phyloP scores from a whole-genome alignment of 2,329 filamentous ascomycete genomes.

The Fusarium denticulatum region DNA sequence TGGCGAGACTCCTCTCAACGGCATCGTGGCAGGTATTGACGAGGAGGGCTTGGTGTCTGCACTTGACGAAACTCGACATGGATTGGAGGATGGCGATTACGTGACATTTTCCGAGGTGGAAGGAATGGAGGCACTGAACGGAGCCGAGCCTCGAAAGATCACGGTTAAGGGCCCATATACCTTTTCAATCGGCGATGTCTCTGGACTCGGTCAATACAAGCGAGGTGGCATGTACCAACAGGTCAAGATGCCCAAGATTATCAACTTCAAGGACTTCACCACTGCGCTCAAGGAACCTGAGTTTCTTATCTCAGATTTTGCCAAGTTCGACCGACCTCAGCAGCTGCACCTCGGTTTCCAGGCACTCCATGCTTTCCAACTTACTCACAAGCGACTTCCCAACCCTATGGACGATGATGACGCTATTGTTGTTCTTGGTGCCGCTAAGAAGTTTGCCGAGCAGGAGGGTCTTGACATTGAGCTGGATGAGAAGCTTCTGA shows the following conservation, averaged over 20 bases:
- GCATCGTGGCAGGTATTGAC: constrained; percentile 90
- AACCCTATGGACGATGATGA: constrained; percentile 86
- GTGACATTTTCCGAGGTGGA: constrained; percentile 94
- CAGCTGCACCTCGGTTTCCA: constrained; percentile 94
- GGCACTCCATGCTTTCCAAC: constrained; percentile 86
- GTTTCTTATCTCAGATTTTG: constrained; percentile 91
- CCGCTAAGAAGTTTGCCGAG: constrained; percentile 78
- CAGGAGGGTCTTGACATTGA: constrained; percentile 75
- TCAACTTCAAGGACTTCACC: constrained; percentile 87
- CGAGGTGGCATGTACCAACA: constrained; percentile 91
- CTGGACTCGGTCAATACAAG: constrained; percentile 85
- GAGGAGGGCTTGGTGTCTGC: constrained; percentile 92
- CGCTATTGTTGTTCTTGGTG: constrained; percentile 78
- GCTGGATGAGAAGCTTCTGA: constrained; percentile 90
- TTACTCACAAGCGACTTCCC: constrained; percentile 79
- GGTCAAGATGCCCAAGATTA: constrained; percentile 97
- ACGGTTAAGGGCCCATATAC: constrained; percentile 96
- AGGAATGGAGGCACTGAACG: constrained; percentile 90
- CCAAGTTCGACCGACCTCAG: constrained; percentile 94
- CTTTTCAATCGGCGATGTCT: constrained; percentile 95
- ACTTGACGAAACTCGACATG: constrained; percentile 93
- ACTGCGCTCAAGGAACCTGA: constrained; percentile 86
- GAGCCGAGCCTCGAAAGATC: constrained; percentile 85
- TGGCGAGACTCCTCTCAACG: constrained; percentile 85
- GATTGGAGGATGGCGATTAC: constrained; percentile 94